Percentiles rank a stretch among this genome's conserved stretches.
Evolutionary conservation across 129 eudicot species (phyloP).

Genomic region (Artemisia annua): DNA sequence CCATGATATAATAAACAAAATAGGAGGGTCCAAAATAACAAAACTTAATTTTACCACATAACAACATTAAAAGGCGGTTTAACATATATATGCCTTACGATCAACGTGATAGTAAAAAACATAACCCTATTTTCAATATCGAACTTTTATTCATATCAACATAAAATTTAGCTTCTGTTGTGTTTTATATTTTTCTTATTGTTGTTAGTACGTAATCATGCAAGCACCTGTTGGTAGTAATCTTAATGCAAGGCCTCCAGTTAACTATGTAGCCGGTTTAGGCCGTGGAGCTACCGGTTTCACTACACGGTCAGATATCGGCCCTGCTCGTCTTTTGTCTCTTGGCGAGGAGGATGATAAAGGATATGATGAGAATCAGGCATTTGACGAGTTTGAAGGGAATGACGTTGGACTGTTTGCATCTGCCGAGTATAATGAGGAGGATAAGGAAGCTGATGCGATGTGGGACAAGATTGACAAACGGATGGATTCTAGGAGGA

Average conservation of each 20-base stretch:
- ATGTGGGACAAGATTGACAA: slow-evolving; percentile 84
- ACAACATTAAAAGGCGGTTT: too few relatives aligned
- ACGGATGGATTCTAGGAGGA: slow-evolving; percentile 88
- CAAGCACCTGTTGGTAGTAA: slow-evolving; percentile 75
- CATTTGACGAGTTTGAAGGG: slow-evolving; percentile 95
- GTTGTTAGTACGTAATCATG: slow-evolving; percentile 55
- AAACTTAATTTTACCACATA: too few relatives aligned
- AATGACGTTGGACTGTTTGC: slow-evolving; percentile 93
- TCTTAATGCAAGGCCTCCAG: slow-evolving; percentile 72
- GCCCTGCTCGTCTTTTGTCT: slow-evolving; percentile 92
- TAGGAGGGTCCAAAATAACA: too few relatives aligned
- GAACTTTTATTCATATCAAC: too few relatives aligned
- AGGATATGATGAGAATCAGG: slow-evolving; percentile 91
- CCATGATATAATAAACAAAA: too few relatives aligned
- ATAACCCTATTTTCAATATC: too few relatives aligned
- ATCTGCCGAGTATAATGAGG: slow-evolving; percentile 88
- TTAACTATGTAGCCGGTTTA: slow-evolving; percentile 86
- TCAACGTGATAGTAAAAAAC: too few relatives aligned
- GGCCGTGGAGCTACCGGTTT: slow-evolving; percentile 98
- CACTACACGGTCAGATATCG: slow-evolving; percentile 96
- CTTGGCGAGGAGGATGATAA: slow-evolving; percentile 78
- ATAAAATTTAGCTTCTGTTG: too few relatives aligned
- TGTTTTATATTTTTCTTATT: too few relatives aligned
- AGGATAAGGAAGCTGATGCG: slow-evolving; percentile 81
- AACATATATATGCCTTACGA: too few relatives aligned